A percentile compares a stretch with the other conserved stretches of the same genome.
phyloP scores from a whole-genome alignment of 805 yeast genomes.

The Zygotorulaspora florentina region DNA sequence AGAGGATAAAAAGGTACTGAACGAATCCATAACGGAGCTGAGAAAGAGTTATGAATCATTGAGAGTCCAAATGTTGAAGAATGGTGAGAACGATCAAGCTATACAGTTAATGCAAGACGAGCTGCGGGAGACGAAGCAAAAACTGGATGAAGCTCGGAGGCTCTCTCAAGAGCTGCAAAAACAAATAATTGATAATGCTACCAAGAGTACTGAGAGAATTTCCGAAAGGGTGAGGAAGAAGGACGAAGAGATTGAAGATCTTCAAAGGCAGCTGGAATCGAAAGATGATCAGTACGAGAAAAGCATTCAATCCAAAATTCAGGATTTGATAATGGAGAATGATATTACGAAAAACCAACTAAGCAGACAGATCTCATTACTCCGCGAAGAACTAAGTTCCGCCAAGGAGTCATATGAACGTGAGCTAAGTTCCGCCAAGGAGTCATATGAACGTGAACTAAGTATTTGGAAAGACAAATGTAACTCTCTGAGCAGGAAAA shows the following conservation, averaged over 20 bases:
- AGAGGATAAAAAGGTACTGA: conserved; percentile 7
- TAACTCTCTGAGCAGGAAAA: conserved; percentile 17
- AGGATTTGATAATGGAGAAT: conserved; percentile 13
- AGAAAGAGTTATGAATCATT: conserved; percentile 10
- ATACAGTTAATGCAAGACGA: conserved; percentile 4
- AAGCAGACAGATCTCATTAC: conserved; percentile 16
- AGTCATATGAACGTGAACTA: conserved; percentile 17
- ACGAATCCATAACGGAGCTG: conserved; percentile 7
- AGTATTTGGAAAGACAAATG: conserved; percentile 17
- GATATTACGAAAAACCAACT: conserved; percentile 12
- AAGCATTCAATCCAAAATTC: conserved; percentile 9
- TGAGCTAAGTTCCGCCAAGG: conserved; percentile 16
- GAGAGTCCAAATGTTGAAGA: conserved; percentile 2
- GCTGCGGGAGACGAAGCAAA: conserved; percentile 5
- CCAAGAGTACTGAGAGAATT: conserved; percentile 19
- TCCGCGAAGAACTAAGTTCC: conserved; percentile 17
- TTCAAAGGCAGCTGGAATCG: conserved; percentile 8
- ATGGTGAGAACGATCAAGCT: not conserved
- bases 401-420: conserved; percentile 17
- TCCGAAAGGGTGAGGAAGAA: conserved; percentile 18
- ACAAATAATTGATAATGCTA: conserved; percentile 21
- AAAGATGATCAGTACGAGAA: conserved; percentile 6
- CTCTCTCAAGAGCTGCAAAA: conserved; percentile 14
- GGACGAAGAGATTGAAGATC: conserved; percentile 16
- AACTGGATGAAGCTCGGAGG: conserved; percentile 7